Base-by-base conservation (phyloP, 805 yeast species). In the Metschnikowia similis region DNA sequence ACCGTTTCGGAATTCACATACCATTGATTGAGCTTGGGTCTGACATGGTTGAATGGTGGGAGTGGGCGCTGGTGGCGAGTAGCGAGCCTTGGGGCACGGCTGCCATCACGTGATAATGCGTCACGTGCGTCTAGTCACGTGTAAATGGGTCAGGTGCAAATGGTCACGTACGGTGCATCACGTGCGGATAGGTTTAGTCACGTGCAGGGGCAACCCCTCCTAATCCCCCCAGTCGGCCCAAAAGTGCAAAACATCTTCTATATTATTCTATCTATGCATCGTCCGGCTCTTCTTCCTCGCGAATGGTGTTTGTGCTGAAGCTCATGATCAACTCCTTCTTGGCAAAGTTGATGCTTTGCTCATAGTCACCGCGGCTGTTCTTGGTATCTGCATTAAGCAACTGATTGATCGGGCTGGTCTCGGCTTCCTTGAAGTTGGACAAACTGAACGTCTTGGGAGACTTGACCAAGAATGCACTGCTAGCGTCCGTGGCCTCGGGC, bases 21-120 rank as follows among this genome's bases (percentile, higher is more conserved):
- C 84, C 89, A 65, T 85, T 85, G 58, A 85, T 77, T 40, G 89
- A 82, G 66, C 88, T 83, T 63, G 90, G 90, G 70, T 85, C 90
- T 40, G 89, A 83, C 89, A 84, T 58, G 37, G 13, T 47, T 34
- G 13, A 14, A 27, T 35, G 28, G 6, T 7, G 4, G 16, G 26
- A 8, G n/a, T 37, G 34, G 28, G 42, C 42, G 48, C 30, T 26
- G 45, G 48, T 35, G 51, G 49, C 49, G 49, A 48, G 49, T 41
- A 44, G 49, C 21, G 47, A 37, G 38, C 29, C n/a, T 26, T 16
- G 28, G 5, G 29, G 6, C 21, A 2, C 1, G 21, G 21, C 21
- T 21, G 21, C 21, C 21, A 1, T 21, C 21, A 21, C 21, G 21
- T 21, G 21, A 2, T 0, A 21, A 4, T 21, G 5, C n/a, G n/a